phyloP scores from a whole-genome alignment of 1,284 basidiomycete genomes.

The Apiotrichum domesticum region DNA sequence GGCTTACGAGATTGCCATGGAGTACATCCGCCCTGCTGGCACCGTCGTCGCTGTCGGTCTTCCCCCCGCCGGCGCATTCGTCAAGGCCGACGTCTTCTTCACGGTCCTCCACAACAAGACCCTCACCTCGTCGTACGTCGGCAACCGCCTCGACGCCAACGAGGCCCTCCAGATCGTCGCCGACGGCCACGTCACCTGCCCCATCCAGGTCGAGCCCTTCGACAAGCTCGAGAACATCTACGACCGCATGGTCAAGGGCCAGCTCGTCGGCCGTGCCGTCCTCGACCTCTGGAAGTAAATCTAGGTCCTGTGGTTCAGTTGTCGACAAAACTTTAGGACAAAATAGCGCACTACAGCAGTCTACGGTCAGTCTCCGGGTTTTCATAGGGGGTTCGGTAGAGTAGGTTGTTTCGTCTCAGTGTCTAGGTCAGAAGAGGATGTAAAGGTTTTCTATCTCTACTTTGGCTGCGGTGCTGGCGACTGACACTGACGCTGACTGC shows the following conservation, averaged over 20 bases:
- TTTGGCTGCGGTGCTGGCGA: too few relatives aligned
- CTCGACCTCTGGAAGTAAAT: conserved; percentile 47
- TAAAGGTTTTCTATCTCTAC: too few relatives aligned
- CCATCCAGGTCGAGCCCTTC: conserved; percentile 53
- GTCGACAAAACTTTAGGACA: too few relatives aligned
- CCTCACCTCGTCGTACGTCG: conserved; percentile 70
- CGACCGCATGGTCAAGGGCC: conserved; percentile 55
- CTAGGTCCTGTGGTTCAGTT: background rate
- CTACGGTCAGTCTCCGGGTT: background rate
- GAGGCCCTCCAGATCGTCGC: conserved; percentile 60
- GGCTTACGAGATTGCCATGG: conserved; percentile 65
- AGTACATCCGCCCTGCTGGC: conserved; percentile 61
- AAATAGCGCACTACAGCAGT: background rate
- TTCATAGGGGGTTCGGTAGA: background rate
- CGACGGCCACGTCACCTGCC: conserved; percentile 59
- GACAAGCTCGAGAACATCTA: conserved; percentile 57
- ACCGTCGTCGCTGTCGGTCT: conserved; percentile 68
- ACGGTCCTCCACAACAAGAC: conserved; percentile 64
- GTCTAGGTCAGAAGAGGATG: background rate
- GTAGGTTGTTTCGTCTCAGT: background rate
- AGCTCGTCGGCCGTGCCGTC: conserved; percentile 59
- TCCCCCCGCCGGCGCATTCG: conserved; percentile 53
- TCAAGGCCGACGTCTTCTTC: conserved; percentile 59
- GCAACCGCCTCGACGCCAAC: conserved; percentile 61
- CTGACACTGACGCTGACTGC: too few relatives aligned